phyloP scores from a whole-genome alignment of 2,329 filamentous ascomycete genomes.

The Dothidotthia symphoricarpi region DNA sequence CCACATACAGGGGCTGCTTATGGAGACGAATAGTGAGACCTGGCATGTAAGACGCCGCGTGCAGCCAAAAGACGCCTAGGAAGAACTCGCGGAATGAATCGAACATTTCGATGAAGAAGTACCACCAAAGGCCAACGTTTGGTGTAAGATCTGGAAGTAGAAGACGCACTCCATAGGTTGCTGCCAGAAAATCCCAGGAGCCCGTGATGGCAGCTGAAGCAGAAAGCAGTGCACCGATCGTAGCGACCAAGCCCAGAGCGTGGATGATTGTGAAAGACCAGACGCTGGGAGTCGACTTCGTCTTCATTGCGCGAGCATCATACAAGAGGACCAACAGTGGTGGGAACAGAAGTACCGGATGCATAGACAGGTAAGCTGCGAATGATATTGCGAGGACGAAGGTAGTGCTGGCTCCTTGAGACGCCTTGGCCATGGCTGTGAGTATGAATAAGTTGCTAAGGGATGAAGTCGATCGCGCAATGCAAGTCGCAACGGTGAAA shows the following conservation, averaged over 20 bases:
- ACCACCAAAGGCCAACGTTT: slow-evolving; percentile 98
- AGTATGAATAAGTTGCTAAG: slow-evolving; percentile 89
- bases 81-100: slow-evolving; percentile 97
- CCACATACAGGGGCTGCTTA: slow-evolving; percentile 79
- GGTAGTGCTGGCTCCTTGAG: slow-evolving; percentile 66
- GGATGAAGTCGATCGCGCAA: slow-evolving; percentile 83
- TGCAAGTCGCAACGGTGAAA: slow-evolving; percentile 85
- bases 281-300: slow-evolving; percentile 27
- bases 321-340: slow-evolving; percentile 79
- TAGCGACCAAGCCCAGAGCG: slow-evolving; percentile 52
- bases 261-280: slow-evolving; percentile 57
- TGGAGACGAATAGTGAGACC: slow-evolving; percentile 81
- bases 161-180: slow-evolving; percentile 91
- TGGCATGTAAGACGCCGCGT: slow-evolving; percentile 84
- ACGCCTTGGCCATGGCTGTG: slow-evolving; percentile 76
- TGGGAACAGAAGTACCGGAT: slow-evolving; percentile 81
- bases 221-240: slow-evolving; percentile 56
- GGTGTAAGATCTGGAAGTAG: slow-evolving; percentile 89
- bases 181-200: slow-evolving; percentile 83
- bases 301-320: slow-evolving; percentile 32
- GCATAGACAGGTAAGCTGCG: slow-evolving; percentile 88
- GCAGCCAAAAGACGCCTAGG: slow-evolving; percentile 95
- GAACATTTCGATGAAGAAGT: slow-evolving; percentile 99
- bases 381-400: slow-evolving; percentile 83
- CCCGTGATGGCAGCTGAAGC: slow-evolving; percentile 72